Percentiles rank a stretch among this genome's conserved stretches.
phyloP scores from a whole-genome alignment of 805 yeast species.

The Maudiozyma turicensis region DNA sequence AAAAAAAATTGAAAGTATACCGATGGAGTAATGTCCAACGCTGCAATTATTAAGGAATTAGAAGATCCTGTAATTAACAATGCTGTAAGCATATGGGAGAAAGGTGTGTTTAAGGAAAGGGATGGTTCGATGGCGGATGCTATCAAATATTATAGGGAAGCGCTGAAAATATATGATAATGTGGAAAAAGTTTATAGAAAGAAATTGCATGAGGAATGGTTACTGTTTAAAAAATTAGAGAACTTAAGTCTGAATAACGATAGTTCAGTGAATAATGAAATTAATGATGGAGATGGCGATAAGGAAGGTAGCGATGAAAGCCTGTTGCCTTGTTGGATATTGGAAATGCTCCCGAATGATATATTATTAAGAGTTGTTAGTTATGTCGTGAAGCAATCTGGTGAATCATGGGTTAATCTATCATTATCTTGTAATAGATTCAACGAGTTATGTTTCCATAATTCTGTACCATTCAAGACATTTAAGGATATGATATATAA shows the following conservation, averaged over 20 bases:
- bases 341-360: slow-evolving; percentile 47
- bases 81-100: slow-evolving; percentile 59
- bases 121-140: slow-evolving; percentile 80
- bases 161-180: slow-evolving; percentile 43
- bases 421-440: slow-evolving; percentile 49
- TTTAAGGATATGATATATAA: slow-evolving; percentile 45
- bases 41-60: not conserved
- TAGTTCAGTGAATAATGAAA: slow-evolving; percentile 3
- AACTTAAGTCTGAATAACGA: slow-evolving; percentile 3
- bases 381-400: slow-evolving; percentile 36
- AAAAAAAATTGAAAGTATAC: not conserved
- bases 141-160: slow-evolving; percentile 57
- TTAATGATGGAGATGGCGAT: slow-evolving; percentile 6
- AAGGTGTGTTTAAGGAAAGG: slow-evolving; percentile 61
- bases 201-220: slow-evolving; percentile 37
- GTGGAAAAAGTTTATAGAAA: slow-evolving; percentile 65
- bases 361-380: slow-evolving; percentile 43
- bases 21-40: not conserved
- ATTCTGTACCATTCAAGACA: slow-evolving; percentile 40
- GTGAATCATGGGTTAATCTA: slow-evolving; percentile 58
- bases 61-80: slow-evolving; percentile 5
- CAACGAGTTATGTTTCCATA: slow-evolving; percentile 48
- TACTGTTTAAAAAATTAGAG: slow-evolving; percentile 19
- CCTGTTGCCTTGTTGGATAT: slow-evolving; percentile 32
- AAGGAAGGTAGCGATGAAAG: slow-evolving; percentile 15